Percentiles rank a stretch among this genome's conserved stretches.
Evolutionary conservation across 257 asterid genomes (phyloP).

Genomic region (Jaltomata sinuosa): DNA sequence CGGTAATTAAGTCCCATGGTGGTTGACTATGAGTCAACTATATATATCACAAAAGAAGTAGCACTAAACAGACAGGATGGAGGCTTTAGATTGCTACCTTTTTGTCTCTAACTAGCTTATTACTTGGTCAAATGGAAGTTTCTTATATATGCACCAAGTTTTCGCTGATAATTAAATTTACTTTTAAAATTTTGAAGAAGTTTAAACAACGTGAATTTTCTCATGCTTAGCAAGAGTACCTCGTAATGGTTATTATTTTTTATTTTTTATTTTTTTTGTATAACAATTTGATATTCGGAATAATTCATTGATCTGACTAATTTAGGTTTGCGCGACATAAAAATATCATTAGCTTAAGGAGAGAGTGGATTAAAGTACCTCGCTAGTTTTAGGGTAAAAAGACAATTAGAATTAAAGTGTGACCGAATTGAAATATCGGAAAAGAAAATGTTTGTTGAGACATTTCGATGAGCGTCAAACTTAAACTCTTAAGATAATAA

Average conservation of each 20-base stretch:
- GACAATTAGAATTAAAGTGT: no score
- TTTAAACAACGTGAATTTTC: not conserved
- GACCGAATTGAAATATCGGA: no score
- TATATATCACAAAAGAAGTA: not conserved
- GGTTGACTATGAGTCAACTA: conserved; percentile 3
- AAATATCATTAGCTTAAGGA: no score
- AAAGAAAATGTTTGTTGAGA: no score
- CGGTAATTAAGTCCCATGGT: not conserved
- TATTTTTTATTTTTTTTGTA: no score
- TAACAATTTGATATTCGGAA: not conserved
- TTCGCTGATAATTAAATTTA: not conserved
- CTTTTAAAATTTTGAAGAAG: not conserved
- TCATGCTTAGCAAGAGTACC: not conserved
- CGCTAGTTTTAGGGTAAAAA: no score
- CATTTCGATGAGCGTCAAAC: no score
- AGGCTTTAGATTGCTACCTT: not conserved
- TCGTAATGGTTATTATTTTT: not conserved
- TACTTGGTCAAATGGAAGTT: not conserved
- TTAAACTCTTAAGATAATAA: not conserved
- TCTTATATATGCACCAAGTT: not conserved
- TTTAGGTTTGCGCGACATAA: no score
- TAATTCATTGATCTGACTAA: no score
- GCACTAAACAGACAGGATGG: not conserved
- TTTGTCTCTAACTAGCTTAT: not conserved
- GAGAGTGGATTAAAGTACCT: no score